Evolutionary conservation across 2,329 filamentous ascomycete species (phyloP).

Genomic region (Sphaerulina populicola): DNA sequence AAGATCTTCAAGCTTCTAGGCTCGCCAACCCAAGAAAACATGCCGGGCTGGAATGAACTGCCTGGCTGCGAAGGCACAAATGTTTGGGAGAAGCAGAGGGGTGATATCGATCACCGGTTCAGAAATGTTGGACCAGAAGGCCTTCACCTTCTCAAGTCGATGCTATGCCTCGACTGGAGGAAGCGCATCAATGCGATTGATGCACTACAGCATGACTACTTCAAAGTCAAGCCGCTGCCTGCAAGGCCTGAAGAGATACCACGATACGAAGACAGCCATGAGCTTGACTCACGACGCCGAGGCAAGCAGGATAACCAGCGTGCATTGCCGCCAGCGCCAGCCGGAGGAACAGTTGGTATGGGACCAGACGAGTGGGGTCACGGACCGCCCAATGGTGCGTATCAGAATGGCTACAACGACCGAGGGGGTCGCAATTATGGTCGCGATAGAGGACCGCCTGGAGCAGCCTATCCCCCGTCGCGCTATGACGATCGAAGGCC

Average conservation of each 20-base stretch:
- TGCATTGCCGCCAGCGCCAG: slow-evolving; percentile 78
- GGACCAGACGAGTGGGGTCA: slow-evolving; percentile 55
- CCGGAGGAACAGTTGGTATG: slow-evolving; percentile 80
- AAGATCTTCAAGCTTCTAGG: slow-evolving; percentile 92
- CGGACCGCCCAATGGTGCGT: slow-evolving; percentile 28
- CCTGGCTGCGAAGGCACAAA: slow-evolving; percentile 72
- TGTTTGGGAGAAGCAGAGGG: slow-evolving; percentile 50
- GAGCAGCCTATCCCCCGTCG: slow-evolving; percentile 15
- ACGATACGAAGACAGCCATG: slow-evolving; percentile 86
- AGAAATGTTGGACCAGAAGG: slow-evolving; percentile 53
- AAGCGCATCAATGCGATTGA: slow-evolving; percentile 87
- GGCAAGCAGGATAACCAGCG: slow-evolving; percentile 72
- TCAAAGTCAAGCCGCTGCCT: slow-evolving; percentile 68
- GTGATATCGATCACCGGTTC: slow-evolving; percentile 67
- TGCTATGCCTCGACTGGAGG: slow-evolving; percentile 82
- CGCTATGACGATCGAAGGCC: slow-evolving; percentile 26
- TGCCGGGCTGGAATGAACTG: slow-evolving; percentile 81
- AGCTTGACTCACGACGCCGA: slow-evolving; percentile 77
- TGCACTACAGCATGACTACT: slow-evolving; percentile 86
- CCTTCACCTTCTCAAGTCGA: slow-evolving; percentile 69
- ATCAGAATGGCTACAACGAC: slow-evolving; percentile 27
- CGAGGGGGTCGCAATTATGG: slow-evolving; percentile 20
- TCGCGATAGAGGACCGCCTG: slow-evolving; percentile 34
- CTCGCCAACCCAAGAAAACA: slow-evolving; percentile 76
- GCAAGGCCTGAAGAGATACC: slow-evolving; percentile 81